Evolutionary conservation across 73 alveolate genomes (phyloP), one percentile per base, ranked within the genome.

Genomic region (Paramecium bursaria): DNA sequence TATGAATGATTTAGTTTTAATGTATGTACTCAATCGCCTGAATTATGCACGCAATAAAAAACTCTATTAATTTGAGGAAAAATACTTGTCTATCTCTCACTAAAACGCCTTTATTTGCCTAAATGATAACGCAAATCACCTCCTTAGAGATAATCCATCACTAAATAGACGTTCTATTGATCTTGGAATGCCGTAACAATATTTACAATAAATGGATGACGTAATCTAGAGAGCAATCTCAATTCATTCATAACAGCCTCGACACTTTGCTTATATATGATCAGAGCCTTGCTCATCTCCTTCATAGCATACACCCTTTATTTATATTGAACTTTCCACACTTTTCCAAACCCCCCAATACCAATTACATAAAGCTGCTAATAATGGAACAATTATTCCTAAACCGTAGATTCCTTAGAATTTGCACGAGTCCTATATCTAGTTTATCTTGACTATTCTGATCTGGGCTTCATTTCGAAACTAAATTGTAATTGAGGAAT

Each of bases 271-370:
- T 91, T 91, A 74, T 85, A 91, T 7, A 91, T 82, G 11, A 91
- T 88, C 75, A 86, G 75, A 7, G 92, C 90, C 50, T 89, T 89
- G 42, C 87, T 75, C 94, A 89, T 89, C 73, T 89, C 94, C 39
- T 89, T 89, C 74, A 89, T 86, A 39, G 94, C 94, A 75, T 85
- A 89, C 27, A 67, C 57, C 85, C 74, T 47, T 60, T 86, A 75
- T 82, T 91, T 91, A 35, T 74, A 67, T 15, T 53, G 88, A n/a
- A 91, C 94, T 49, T 91, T 91, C 96, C 96, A 91, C 22, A 91
- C 96, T 52, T 74, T 88, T 21, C 96, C 96, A 52, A 91, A 91
- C 10, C 96, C 96, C 22, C 96, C 96, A 46, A 57, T 91, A 23
- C 96, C 96, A 19, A 91, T 73, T 50, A 85, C 73, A 73, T 85